A percentile compares a stretch with the other conserved stretches of the same genome.
Evolutionary conservation across 257 asterid species (phyloP).

Genomic region (Marsdenia floribunda): DNA sequence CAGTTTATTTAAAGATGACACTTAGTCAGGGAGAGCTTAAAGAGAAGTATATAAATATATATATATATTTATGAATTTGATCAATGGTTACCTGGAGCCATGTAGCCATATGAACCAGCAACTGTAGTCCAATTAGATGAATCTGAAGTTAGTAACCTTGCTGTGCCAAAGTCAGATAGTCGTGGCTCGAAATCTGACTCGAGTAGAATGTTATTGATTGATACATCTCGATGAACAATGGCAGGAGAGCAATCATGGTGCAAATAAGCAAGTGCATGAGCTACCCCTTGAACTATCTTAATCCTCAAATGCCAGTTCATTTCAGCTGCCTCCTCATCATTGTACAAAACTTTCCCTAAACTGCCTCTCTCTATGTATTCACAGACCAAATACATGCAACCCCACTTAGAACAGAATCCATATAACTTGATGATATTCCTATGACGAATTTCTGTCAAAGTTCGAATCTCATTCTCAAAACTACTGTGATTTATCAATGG

Average conservation of each 20-base stretch:
- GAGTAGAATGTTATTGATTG: slow-evolving; percentile 63
- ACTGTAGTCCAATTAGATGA: slow-evolving; percentile 68
- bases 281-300: slow-evolving; percentile 67
- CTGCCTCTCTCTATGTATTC: slow-evolving; percentile 87
- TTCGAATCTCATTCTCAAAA: slow-evolving; percentile 77
- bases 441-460: slow-evolving; percentile 80
- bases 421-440: slow-evolving; percentile 84
- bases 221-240: slow-evolving; percentile 79
- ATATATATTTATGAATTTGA: background rate
- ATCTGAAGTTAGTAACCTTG: slow-evolving; percentile 55
- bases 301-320: slow-evolving; percentile 65
- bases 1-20: background rate
- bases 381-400: slow-evolving; percentile 77
- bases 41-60: background rate
- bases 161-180: slow-evolving; percentile 90
- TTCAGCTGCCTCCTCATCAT: slow-evolving; percentile 45
- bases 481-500: slow-evolving; percentile 38
- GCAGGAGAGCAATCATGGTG: slow-evolving; percentile 88
- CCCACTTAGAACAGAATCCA: slow-evolving; percentile 70
- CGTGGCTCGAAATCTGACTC: slow-evolving; percentile 69
- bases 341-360: slow-evolving; percentile 44
- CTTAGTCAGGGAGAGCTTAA: background rate
- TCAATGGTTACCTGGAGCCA: slow-evolving; percentile 88
- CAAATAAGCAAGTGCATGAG: slow-evolving; percentile 93
- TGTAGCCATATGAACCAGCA: slow-evolving; percentile 97